Conservation (phyloP, 306 rosid genomes). For the Purshia tridentata region DNA sequence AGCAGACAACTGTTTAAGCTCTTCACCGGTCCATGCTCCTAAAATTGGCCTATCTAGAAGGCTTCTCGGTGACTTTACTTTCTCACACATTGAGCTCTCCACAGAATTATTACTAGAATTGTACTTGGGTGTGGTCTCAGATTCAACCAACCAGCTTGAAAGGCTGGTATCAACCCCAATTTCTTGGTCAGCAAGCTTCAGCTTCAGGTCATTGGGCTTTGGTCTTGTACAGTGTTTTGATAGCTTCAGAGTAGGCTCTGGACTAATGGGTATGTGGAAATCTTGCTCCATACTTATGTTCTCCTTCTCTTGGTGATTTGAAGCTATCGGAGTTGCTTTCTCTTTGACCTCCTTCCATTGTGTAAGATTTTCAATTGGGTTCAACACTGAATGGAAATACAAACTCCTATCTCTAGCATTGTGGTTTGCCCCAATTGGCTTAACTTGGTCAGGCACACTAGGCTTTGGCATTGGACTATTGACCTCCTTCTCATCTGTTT, state of each 20-base stretch:
- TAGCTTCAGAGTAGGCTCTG: constrained; percentile 42
- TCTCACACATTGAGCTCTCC: constrained; percentile 35
- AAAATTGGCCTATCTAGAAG: constrained; percentile 55
- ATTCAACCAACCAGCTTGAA: constrained; percentile 80
- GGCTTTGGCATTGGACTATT: constrained; percentile 37
- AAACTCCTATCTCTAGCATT: constrained; percentile 10
- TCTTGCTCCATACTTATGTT: constrained; percentile 38
- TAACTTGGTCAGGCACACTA: neutral
- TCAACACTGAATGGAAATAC: constrained; percentile 37
- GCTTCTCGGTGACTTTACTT: constrained; percentile 31
- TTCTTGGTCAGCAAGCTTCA: constrained; percentile 27
- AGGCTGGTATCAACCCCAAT: constrained; percentile 68
- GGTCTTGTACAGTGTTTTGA: constrained; percentile 27
- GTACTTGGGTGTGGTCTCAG: constrained; percentile 43
- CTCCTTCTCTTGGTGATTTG: constrained; percentile 52
- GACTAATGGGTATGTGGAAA: constrained; percentile 15
- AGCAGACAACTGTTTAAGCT: constrained; percentile 41
- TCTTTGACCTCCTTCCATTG: constrained; percentile 40
- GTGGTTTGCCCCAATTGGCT: constrained; percentile 19
- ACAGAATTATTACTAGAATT: constrained; percentile 30
- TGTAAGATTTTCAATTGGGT: constrained; percentile 57
- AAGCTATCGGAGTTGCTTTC: constrained; percentile 17
- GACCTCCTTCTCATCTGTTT: constrained; percentile 57
- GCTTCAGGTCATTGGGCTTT: constrained; percentile 14
- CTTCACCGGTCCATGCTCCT: constrained; percentile 58